Conservation (phyloP, 352 stramenopile species). For the Globisporangium paddicum region DNA sequence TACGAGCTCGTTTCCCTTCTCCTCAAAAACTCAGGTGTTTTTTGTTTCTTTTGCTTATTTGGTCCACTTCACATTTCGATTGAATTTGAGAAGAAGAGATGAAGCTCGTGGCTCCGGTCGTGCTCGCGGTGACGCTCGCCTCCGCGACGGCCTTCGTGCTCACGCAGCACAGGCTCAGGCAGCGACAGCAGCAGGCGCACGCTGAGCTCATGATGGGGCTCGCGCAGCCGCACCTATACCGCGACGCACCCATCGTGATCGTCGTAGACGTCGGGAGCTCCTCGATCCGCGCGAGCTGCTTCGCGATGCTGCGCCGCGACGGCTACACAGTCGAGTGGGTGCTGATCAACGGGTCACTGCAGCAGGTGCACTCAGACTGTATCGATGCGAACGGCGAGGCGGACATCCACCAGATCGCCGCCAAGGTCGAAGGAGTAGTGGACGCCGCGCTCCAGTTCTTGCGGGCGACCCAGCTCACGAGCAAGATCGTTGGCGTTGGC, state of each 20-base stretch:
- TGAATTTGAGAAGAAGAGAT: background rate
- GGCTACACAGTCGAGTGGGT: slow-evolving; percentile 37
- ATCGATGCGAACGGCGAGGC: slow-evolving; percentile 58
- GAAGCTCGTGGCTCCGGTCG: slow-evolving; percentile 5
- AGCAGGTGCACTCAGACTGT: slow-evolving; percentile 48
- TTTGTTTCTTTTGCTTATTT: too few species aligned
- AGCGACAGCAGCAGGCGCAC: slow-evolving; percentile 14
- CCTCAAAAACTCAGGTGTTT: too few species aligned
- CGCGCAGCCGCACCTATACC: slow-evolving; percentile 39
- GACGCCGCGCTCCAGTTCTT: slow-evolving; percentile 48
- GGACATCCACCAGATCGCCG: slow-evolving; percentile 34
- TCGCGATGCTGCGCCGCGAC: slow-evolving; percentile 34
- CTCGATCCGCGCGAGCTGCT: slow-evolving; percentile 89
- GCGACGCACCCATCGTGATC: slow-evolving; percentile 46
- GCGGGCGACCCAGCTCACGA: slow-evolving; percentile 28
- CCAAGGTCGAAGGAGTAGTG: slow-evolving; percentile 47
- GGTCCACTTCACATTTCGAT: too few species aligned
- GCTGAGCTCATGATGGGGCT: slow-evolving; percentile 21
- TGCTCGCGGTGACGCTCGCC: slow-evolving; percentile 3
- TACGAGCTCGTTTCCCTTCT: too few species aligned
- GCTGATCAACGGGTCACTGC: slow-evolving; percentile 56
- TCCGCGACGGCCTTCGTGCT: background rate
- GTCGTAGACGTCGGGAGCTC: slow-evolving; percentile 92
- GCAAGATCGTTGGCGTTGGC: slow-evolving; percentile 70
- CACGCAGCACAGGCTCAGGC: slow-evolving; percentile 8